phyloP scores from a whole-genome alignment of 2,329 filamentous ascomycete species.

The Leptodontidium sp. region DNA sequence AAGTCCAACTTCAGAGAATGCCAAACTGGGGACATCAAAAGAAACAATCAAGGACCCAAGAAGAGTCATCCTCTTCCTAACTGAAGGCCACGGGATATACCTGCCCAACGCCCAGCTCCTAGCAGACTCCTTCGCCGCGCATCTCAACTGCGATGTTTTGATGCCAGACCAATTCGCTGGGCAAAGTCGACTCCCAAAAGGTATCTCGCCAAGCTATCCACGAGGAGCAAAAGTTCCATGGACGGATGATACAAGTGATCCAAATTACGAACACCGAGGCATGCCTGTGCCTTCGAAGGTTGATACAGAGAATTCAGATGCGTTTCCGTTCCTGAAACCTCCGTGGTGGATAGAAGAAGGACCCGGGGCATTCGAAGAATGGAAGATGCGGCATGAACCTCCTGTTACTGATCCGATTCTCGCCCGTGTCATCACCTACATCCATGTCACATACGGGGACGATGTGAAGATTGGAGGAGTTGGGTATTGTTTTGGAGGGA shows the following conservation, averaged over 20 bases:
- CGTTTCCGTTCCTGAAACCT: constrained; percentile 17
- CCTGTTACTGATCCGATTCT: constrained; percentile 25
- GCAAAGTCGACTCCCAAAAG: constrained; percentile 16
- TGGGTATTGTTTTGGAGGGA: constrained; percentile 78
- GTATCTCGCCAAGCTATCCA: constrained; percentile 14
- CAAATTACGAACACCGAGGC: constrained; percentile 11
- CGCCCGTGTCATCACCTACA: constrained; percentile 15
- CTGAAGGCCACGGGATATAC: constrained; percentile 31
- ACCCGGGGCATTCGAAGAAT: constrained; percentile 20
- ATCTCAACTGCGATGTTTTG: constrained; percentile 29
- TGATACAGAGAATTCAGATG: constrained; percentile 21
- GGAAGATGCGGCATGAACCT: constrained; percentile 24
- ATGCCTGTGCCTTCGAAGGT: not conserved
- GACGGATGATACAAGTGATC: constrained; percentile 18
- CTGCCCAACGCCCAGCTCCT: constrained; percentile 33
- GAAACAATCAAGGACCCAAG: not conserved
- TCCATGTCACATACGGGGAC: constrained; percentile 20
- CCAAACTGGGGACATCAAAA: not conserved
- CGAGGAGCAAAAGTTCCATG: not conserved
- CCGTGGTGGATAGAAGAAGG: constrained; percentile 2
- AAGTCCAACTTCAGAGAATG: not conserved
- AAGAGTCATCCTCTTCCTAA: constrained; percentile 24
- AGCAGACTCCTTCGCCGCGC: constrained; percentile 32
- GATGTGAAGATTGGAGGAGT: constrained; percentile 60
- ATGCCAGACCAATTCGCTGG: constrained; percentile 34